Evolutionary conservation across 2,329 filamentous ascomycete genomes (phyloP).

Genomic region (Rhynchosporium graminicola): DNA sequence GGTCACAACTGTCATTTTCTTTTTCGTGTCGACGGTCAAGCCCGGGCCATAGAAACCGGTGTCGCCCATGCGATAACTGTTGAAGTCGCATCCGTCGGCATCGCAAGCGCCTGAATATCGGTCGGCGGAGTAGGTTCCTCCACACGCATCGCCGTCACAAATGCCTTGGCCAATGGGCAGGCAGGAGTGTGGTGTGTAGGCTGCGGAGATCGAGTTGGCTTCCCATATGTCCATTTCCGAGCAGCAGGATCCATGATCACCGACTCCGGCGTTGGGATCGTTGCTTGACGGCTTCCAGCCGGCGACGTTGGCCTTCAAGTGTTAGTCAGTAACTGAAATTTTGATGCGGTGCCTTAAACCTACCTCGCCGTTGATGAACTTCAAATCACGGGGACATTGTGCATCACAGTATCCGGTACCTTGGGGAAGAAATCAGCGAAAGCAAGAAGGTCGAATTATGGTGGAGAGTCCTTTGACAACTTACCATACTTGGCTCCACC

Average conservation of each 20-base stretch:
- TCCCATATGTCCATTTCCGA: conserved; percentile 69
- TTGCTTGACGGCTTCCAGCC: conserved; percentile 50
- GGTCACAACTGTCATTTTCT: conserved; percentile 57
- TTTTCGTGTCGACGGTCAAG: conserved; percentile 52
- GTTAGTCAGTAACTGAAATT: not conserved
- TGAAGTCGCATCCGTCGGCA: conserved; percentile 63
- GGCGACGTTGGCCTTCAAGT: conserved; percentile 52
- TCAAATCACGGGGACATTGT: conserved; percentile 55
- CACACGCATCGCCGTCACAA: conserved; percentile 47
- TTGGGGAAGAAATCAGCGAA: not conserved
- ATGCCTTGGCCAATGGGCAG: conserved; percentile 43
- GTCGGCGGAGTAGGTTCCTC: conserved; percentile 42
- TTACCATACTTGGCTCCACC: conserved; percentile 59
- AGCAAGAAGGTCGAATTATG: not conserved
- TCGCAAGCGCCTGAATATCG: conserved; percentile 59
- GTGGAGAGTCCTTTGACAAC: not conserved
- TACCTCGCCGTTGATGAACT: conserved; percentile 55
- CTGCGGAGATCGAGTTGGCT: conserved; percentile 58
- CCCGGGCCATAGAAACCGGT: conserved; percentile 56
- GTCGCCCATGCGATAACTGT: conserved; percentile 59
- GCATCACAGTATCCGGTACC: conserved; percentile 63
- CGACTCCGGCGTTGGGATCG: conserved; percentile 53
- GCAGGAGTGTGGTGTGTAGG: conserved; percentile 60
- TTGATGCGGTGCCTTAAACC: conserved; percentile 14
- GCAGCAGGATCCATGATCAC: conserved; percentile 61